Evolutionary conservation across 257 asterid species (phyloP).

Genomic region (Mentha longifolia): DNA sequence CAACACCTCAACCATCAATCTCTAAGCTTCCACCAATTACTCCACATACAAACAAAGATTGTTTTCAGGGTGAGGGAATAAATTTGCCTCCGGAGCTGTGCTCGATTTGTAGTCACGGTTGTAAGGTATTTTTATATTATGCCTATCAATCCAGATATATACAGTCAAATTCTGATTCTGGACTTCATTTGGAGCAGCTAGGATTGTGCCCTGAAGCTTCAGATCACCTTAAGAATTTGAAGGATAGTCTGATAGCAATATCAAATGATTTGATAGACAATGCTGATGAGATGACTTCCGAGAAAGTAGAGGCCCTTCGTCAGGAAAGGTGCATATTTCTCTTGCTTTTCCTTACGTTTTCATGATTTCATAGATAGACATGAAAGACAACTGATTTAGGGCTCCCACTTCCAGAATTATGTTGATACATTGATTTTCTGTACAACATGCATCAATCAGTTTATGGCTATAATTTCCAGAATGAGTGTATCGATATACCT

Average conservation of each 20-base stretch:
- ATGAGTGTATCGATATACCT: conserved; percentile 10
- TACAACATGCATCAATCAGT: not conserved
- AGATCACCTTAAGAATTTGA: conserved; percentile 76
- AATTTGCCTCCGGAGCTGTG: conserved; percentile 76
- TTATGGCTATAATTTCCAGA: conserved; percentile 26
- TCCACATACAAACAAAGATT: conserved; percentile 50
- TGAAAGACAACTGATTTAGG: conserved; percentile 10
- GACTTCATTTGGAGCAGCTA: conserved; percentile 57
- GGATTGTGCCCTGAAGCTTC: conserved; percentile 87
- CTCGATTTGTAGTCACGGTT: conserved; percentile 75
- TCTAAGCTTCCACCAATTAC: conserved; percentile 69
- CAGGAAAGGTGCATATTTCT: conserved; percentile 66
- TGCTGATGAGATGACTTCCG: conserved; percentile 64
- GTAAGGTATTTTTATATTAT: conserved; percentile 53
- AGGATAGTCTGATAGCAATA: conserved; percentile 76
- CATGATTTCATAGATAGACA: conserved; percentile 6
- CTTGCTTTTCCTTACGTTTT: conserved; percentile 26
- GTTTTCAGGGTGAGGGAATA: conserved; percentile 38
- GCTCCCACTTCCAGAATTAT: conserved; percentile 30
- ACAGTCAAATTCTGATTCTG: conserved; percentile 31
- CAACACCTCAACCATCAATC: conserved; percentile 83
- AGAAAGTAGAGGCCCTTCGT: conserved; percentile 74
- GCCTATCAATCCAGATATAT: conserved; percentile 32
- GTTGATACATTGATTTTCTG: not conserved
- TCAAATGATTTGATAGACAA: conserved; percentile 91